A percentile compares a stretch with the other conserved stretches of the same genome.
These are phyloP conservation scores for Populus hybrid DNA, from an alignment of 441 rosid genomes.

Conservation along the genomic window DNA sequence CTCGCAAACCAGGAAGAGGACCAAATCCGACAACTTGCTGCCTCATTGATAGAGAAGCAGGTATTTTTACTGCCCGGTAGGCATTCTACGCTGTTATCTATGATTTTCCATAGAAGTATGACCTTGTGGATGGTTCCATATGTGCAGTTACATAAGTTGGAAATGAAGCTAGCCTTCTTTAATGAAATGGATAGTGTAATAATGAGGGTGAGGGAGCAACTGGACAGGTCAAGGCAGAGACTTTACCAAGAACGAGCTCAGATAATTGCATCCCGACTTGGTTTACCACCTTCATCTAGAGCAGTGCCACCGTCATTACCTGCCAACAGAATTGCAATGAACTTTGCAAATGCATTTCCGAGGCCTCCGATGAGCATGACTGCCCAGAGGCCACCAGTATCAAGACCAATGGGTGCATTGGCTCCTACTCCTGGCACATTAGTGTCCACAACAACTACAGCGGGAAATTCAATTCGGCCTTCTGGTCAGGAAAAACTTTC, in stretches of 20 bases:
- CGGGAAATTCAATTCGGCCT: constrained; percentile 55
- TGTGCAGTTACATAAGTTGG: constrained; percentile 81
- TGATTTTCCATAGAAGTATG: constrained; percentile 5
- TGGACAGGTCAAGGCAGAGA: constrained; percentile 83
- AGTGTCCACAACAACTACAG: constrained; percentile 43
- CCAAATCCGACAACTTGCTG: constrained; percentile 69
- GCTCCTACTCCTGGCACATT: constrained; percentile 40
- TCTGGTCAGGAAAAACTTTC: constrained; percentile 45
- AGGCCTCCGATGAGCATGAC: constrained; percentile 66
- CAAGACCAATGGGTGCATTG: constrained; percentile 52
- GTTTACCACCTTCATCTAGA: constrained; percentile 65
- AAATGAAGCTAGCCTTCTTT: constrained; percentile 72
- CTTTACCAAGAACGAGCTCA: constrained; percentile 89
- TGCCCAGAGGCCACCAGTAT: constrained; percentile 64
- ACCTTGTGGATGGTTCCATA: constrained; percentile 2
- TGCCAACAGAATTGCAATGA: constrained; percentile 65
- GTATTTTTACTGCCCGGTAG: constrained; percentile 26
- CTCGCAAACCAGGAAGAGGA: constrained; percentile 88
- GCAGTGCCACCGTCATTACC: constrained; percentile 51
- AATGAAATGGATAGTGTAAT: constrained; percentile 71
- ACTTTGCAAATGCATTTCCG: constrained; percentile 51
- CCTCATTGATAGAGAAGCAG: constrained; percentile 85
- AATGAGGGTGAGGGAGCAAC: constrained; percentile 73
- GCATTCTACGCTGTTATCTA: background rate
- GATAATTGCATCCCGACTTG: constrained; percentile 88